phyloP scores from a whole-genome alignment of 2,329 filamentous ascomycete species.

The Capronia coronata region DNA sequence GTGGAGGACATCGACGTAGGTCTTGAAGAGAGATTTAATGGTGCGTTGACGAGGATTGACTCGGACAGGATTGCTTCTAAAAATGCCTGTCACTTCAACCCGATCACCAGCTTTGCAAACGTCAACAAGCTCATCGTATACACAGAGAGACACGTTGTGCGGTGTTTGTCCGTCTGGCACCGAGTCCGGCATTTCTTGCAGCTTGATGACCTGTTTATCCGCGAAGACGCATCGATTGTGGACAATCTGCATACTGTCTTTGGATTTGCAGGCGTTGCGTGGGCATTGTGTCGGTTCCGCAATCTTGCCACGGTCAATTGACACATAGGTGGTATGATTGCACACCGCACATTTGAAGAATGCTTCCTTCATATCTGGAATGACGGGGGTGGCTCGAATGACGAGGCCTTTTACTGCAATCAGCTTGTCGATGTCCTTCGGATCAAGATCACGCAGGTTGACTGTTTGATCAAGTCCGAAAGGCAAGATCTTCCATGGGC shows the following conservation, averaged over 20 bases:
- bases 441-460: slow-evolving; percentile 91
- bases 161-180: slow-evolving; percentile 95
- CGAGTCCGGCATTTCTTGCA: slow-evolving; percentile 93
- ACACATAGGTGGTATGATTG: slow-evolving; percentile 81
- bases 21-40: slow-evolving; percentile 95
- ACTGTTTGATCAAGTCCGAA: slow-evolving; percentile 81
- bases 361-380: slow-evolving; percentile 98
- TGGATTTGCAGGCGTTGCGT: slow-evolving; percentile 68
- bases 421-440: slow-evolving; percentile 92
- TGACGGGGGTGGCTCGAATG: slow-evolving; percentile 90
- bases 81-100: slow-evolving; percentile 92
- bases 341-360: slow-evolving; percentile 96
- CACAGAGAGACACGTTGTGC: slow-evolving; percentile 91
- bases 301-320: slow-evolving; percentile 92
- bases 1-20: slow-evolving; percentile 90
- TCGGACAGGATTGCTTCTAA: slow-evolving; percentile 86
- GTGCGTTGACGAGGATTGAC: slow-evolving; percentile 89
- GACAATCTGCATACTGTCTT: slow-evolving; percentile 96
- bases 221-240: slow-evolving; percentile 93
- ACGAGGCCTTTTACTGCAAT: slow-evolving; percentile 93
- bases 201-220: slow-evolving; percentile 97
- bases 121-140: slow-evolving; percentile 95
- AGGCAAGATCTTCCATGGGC: slow-evolving; percentile 77
- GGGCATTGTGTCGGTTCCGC: slow-evolving; percentile 88
- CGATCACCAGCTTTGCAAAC: slow-evolving; percentile 97